phyloP scores from a whole-genome alignment of 441 rosid species.

The Codiaeum variegatum region DNA sequence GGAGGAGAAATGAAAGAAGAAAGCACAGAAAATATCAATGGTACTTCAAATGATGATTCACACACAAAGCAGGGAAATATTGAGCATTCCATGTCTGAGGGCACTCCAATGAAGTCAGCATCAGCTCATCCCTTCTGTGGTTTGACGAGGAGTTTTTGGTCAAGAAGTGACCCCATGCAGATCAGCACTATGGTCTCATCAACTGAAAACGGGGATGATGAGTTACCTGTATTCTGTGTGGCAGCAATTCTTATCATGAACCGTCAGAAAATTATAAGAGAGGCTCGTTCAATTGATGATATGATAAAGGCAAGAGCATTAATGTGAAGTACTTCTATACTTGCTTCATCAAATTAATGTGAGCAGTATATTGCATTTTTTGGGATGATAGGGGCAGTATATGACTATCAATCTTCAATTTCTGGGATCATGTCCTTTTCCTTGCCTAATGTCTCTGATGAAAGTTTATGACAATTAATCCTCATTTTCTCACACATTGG shows the following conservation, averaged over 20 bases:
- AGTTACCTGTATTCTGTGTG: conserved; percentile 85
- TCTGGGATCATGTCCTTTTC: not conserved
- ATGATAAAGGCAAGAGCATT: conserved; percentile 72
- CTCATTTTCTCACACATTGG: not conserved
- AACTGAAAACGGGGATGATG: conserved; percentile 57
- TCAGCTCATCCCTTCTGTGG: conserved; percentile 70
- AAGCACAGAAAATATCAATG: conserved; percentile 36
- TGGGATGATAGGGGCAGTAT: not conserved
- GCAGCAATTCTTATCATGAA: conserved; percentile 85
- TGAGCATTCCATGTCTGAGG: conserved; percentile 39
- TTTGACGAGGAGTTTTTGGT: conserved; percentile 66
- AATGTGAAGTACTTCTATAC: conserved; percentile 8
- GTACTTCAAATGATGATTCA: conserved; percentile 38
- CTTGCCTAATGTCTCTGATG: not conserved
- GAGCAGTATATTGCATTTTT: not conserved
- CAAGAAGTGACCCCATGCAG: conserved; percentile 53
- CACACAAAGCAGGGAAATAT: conserved; percentile 37
- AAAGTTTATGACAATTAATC: not conserved
- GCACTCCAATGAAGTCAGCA: conserved; percentile 44
- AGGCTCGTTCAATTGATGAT: conserved; percentile 82
- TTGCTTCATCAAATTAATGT: conserved; percentile 10
- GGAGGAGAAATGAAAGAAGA: conserved; percentile 45
- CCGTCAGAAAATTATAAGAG: conserved; percentile 78
- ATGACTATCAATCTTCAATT: not conserved
- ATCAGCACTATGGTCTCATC: conserved; percentile 49